Base-by-base conservation (phyloP, 208 protist genomes). In the Ichthyophonus hoferi region DNA sequence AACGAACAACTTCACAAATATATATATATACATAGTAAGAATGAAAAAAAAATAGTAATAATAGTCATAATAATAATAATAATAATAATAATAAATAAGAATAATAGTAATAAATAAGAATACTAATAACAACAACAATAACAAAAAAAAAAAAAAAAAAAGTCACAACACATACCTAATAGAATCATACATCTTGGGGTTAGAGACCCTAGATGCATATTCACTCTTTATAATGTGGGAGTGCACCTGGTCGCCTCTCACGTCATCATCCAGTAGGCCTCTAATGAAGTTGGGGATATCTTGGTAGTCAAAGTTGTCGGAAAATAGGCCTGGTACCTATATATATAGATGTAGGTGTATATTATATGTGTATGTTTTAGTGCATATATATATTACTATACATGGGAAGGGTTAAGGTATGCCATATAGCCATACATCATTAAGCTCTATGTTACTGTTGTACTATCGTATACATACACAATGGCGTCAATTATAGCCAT, bases 291-390 rank as follows among this genome's bases (percentile, higher is more conserved):
- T 90, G 7, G 77, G 34, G n/a, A 93, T 87, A 76, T 94, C 93
- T 1, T 89, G 34, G 77, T 92, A 95, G 83, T 96, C 94, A 86
- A 96, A 96, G 79, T 96, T 95, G 90, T 96, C 94, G 17, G 83
- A 89, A 76, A 95, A 94, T n/a, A 95, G 89, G 40, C 83, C 82
- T 14, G 94, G 91, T 24, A 95, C 91, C 89, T 92, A 1, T 42
- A 84, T 41, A 81, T 35, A 83, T 67, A n/a, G n/a, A n/a, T n/a
- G n/a, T n/a, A n/a, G n/a, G n/a, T n/a, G n/a, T n/a, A n/a, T n/a
- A n/a, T n/a, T n/a, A n/a, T n/a, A n/a, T n/a, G n/a, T n/a, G n/a
- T n/a, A n/a, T n/a, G n/a, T n/a, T n/a, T n/a, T n/a, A n/a, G n/a
- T n/a, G n/a, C n/a, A n/a, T n/a, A n/a, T n/a, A n/a, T n/a, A n/a